Base-by-base conservation (phyloP, 169 alveolate species). In the Plasmodium malariae region DNA sequence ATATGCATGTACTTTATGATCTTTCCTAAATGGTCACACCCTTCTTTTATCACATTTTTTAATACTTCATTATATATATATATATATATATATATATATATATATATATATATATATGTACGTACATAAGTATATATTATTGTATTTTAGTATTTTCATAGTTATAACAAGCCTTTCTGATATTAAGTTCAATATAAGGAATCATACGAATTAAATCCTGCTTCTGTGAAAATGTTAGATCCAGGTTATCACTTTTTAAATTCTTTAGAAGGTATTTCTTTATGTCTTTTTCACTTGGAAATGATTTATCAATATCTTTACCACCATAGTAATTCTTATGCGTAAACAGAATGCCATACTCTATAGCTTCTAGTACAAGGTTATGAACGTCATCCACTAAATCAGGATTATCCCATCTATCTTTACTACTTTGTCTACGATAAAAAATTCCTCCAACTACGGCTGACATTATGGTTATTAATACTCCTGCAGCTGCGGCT, bases 371-470 rank as follows among this genome's bases (percentile, higher is more conserved):
- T n/a, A 71, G 3, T 17, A 49, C 21, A 36, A 71, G 28, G 34
- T 71, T 40, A 36, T 26, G n/a, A 49, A 71, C 68, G 24, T 26
- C 36, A 45, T 37, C 60, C 14, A 48, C 67, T 57, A 57, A 4
- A 24, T 2, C 68, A 19, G 85, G 36, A 71, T 71, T 49, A 2
- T 49, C 19, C 55, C 60, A 71, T 71, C 26, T 34, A 2, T 30
- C 9, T 48, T 26, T 71, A 26, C 30, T 37, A 14, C 37, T 43
- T 51, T 7, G 54, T 28, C 24, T 36, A 71, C 26, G 12, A 2
- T 45, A 48, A 59, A 45, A 49, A 3, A 12, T 49, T 45, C 85
- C 85, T 71, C 74, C 74, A 67, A 45, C 37, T 71, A 71, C 17
- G 12, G 67, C n/a, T 9, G 85, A 48, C 26, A 71, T 71, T 19